Conservation (phyloP, 805 yeast species). For the Cyberlindnera americana region DNA sequence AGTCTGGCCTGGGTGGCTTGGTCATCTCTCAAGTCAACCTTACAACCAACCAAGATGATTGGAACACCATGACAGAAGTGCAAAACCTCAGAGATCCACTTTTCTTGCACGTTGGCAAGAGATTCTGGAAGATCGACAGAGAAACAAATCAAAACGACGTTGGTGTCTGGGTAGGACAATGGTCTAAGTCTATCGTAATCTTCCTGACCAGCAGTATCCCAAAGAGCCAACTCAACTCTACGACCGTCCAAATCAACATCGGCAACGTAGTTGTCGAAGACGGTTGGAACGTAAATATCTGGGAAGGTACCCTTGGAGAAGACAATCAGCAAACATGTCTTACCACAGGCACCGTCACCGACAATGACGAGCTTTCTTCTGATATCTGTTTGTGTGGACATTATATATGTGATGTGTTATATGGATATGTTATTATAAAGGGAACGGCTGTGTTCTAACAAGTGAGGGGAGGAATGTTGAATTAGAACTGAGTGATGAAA, state of each 20-base stretch:
- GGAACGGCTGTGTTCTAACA: not conserved
- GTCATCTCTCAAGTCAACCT: slow-evolving; percentile 84
- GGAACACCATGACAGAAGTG: slow-evolving; percentile 96
- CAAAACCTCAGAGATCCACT: slow-evolving; percentile 91
- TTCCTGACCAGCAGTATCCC: slow-evolving; percentile 99
- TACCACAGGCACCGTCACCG: slow-evolving; percentile 98
- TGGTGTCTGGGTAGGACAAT: slow-evolving; percentile 86
- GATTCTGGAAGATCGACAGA: slow-evolving; percentile 90
- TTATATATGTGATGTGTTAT: slow-evolving; percentile 9
- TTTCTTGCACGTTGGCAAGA: slow-evolving; percentile 88
- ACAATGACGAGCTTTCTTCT: slow-evolving; percentile 88
- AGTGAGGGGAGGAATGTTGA: too few species aligned
- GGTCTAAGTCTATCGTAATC: slow-evolving; percentile 95
- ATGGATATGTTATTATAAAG: too few species aligned
- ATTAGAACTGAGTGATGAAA: too few species aligned
- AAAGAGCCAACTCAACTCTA: slow-evolving; percentile 86
- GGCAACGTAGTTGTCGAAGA: slow-evolving; percentile 95
- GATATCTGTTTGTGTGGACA: slow-evolving; percentile 32
- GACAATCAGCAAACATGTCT: slow-evolving; percentile 84
- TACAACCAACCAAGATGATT: slow-evolving; percentile 88
- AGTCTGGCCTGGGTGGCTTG: slow-evolving; percentile 71
- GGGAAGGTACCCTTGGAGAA: slow-evolving; percentile 89
- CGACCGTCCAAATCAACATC: slow-evolving; percentile 91
- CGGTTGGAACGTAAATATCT: slow-evolving; percentile 93
- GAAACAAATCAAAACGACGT: slow-evolving; percentile 88